Percentiles rank a stretch among this genome's conserved stretches.
phyloP scores from a whole-genome alignment of 345 rosid genomes.

The Salix udensis region DNA sequence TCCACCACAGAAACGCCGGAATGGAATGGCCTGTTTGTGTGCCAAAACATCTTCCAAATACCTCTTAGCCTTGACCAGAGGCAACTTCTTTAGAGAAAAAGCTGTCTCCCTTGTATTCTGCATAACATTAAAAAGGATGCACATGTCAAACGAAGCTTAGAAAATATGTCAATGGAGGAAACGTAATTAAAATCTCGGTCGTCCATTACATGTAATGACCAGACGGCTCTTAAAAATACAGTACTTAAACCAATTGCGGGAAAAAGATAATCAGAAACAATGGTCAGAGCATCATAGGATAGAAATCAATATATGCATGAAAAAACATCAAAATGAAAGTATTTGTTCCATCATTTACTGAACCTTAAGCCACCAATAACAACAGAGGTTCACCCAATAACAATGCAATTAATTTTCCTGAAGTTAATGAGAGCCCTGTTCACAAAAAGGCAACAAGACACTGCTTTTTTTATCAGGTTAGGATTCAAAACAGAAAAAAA shows the following conservation, averaged over 20 bases:
- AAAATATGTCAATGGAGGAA: too few relatives aligned
- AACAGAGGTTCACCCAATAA: constrained; percentile 60
- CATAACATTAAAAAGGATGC: neutral
- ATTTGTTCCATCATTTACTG: constrained; percentile 40
- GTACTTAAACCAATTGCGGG: neutral
- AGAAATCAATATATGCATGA: too few relatives aligned
- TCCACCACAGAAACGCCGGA: constrained; percentile 87
- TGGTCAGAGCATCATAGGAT: too few relatives aligned
- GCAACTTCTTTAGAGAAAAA: constrained; percentile 70
- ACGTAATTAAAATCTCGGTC: too few relatives aligned
- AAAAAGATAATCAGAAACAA: too few relatives aligned
- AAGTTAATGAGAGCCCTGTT: constrained; percentile 22
- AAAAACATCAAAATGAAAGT: neutral
- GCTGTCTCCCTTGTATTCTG: constrained; percentile 97
- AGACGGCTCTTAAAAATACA: too few relatives aligned
- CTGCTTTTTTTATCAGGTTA: constrained; percentile 43
- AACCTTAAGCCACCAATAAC: constrained; percentile 36
- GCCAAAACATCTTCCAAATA: constrained; percentile 92
- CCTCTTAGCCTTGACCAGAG: constrained; percentile 87
- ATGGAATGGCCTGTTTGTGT: constrained; percentile 99
- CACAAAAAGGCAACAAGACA: constrained; percentile 30
- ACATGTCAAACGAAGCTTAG: neutral
- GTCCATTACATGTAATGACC: too few relatives aligned
- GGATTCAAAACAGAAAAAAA: too few relatives aligned
- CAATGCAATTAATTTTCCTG: constrained; percentile 37